Base-by-base conservation (phyloP, 2,329 filamentous ascomycete genomes). In the Aspergillus sp. region DNA sequence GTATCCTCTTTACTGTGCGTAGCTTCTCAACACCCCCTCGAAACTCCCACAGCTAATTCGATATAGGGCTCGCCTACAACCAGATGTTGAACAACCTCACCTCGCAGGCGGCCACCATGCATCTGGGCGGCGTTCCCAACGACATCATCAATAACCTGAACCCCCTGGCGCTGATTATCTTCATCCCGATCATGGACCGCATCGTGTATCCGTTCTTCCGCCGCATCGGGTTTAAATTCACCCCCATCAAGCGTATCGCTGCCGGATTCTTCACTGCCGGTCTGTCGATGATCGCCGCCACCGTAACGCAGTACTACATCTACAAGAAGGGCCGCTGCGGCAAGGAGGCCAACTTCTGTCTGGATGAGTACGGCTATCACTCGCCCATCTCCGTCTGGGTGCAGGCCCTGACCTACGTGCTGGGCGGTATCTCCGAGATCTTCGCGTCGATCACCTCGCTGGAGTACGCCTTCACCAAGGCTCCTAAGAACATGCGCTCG, bases 391-490 rank as follows among this genome's bases (percentile, higher is more conserved):
- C 83, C 60, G 86, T 90, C 44, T 82, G 80, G 78, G 66, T 77
- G 1, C 79, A 82, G 56, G 66, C 77, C 11, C 64, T 77, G 1
- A 70, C 74, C 4, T 80, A 80, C 63, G 71, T 81, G 7, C 70
- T 85, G 2, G 76, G 81, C 52, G 81, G 77, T 55, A 76, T 83
- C 55, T 81, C 79, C 2, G 81, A 84, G 64, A 83, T 83, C 62
- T 78, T 83, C 57, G 77, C 80, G 2, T 81, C 76, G 10, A 78
- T 85, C 53, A 84, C 82, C 3, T 85, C 84, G 1, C 83, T 88
- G 58, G 88, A 91, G 67, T 90, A 89, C 58, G 88, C 88, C 31
- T 91, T 85, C 75, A 86, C 85, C 68, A 89, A 90, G 72, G 87
- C 88, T 0, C 88, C 88, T 21, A 83, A 81, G 64, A 91, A 90